phyloP scores from a whole-genome alignment of 1,284 basidiomycete species.

The Heterobasidion parviporum region DNA sequence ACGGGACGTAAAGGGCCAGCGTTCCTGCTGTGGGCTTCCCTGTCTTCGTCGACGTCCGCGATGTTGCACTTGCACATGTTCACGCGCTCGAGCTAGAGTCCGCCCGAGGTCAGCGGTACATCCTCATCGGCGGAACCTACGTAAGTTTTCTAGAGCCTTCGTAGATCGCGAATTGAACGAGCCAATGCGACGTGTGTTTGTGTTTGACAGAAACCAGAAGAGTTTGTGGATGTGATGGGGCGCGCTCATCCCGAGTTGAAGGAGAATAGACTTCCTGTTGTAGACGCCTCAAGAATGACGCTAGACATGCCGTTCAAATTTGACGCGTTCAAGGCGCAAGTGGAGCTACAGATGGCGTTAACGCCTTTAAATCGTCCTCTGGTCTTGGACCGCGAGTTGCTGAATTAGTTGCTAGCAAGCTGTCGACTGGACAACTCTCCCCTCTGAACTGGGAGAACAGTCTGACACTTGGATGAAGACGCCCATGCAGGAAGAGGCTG shows the following conservation, averaged over 20 bases:
- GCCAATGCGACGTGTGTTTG: too few species aligned
- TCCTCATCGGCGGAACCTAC: neutral
- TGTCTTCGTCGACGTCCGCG: neutral
- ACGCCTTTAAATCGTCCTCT: neutral
- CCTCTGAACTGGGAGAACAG: too few species aligned
- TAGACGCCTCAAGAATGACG: neutral
- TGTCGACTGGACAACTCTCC: too few species aligned
- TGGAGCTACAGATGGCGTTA: neutral
- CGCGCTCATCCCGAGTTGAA: neutral
- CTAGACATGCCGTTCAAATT: neutral
- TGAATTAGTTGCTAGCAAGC: neutral
- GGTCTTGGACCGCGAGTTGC: neutral
- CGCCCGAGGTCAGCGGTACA: neutral
- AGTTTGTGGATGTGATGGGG: neutral
- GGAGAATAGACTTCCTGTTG: neutral
- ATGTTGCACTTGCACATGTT: neutral
- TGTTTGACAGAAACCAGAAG: neutral
- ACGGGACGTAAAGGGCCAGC: neutral
- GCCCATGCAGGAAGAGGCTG: too few species aligned
- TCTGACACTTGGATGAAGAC: too few species aligned
- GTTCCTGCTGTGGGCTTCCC: neutral
- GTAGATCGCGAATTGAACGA: too few species aligned
- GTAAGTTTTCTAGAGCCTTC: neutral
- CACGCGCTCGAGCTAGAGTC: neutral
- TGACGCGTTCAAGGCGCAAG: neutral